Conservation (phyloP, 108 stramenopile species). For the Aurantiochytrium sp. region DNA sequence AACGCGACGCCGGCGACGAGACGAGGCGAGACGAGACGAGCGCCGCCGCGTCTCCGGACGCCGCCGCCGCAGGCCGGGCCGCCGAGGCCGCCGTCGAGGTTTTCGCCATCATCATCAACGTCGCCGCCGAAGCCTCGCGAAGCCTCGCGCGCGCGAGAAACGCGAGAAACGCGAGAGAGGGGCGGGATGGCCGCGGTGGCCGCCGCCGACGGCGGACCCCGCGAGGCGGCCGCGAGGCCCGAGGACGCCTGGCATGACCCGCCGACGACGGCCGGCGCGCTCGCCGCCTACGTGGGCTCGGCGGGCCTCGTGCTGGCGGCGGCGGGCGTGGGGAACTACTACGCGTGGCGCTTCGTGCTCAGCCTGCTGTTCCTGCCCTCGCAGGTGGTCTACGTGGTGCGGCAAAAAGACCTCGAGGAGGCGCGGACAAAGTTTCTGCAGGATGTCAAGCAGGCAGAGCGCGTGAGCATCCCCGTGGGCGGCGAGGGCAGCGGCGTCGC, state of each 20-base stretch:
- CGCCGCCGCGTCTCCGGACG: no score
- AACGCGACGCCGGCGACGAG: no score
- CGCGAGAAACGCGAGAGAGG: no score
- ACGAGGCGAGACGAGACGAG: no score
- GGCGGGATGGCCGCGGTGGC: not conserved
- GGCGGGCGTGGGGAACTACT: not conserved
- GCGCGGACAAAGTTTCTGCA: not conserved
- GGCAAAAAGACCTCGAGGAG: not conserved
- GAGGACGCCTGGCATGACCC: no score
- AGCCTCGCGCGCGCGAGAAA: no score
- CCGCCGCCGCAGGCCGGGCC: no score
- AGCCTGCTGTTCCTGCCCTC: not conserved
- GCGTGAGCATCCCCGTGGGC: not conserved
- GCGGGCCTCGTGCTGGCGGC: not conserved
- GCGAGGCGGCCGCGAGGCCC: no score
- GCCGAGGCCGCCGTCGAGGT: no score
- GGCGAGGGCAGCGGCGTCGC: not conserved
- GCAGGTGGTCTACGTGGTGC: not conserved
- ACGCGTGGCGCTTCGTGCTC: not conserved
- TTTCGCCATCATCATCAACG: no score
- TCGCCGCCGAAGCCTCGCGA: no score
- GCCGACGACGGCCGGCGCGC: not conserved
- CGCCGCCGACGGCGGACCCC: not conserved
- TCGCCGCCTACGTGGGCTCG: not conserved
- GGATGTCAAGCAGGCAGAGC: not conserved